Evolutionary conservation across 768 basidiomycete species (phyloP).

Genomic region (Amanita pallidorosea): DNA sequence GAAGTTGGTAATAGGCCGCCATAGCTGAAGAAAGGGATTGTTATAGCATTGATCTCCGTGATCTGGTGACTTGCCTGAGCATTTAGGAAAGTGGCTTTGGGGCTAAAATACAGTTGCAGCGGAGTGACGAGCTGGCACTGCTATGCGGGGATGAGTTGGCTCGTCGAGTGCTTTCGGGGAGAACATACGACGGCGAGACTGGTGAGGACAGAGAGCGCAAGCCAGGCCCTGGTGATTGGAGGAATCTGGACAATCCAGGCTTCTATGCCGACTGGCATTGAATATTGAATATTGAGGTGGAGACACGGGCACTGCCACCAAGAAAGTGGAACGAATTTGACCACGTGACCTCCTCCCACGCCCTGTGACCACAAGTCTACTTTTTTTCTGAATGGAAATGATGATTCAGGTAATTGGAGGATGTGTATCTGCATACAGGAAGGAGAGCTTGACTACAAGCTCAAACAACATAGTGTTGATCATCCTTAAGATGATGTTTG

Average conservation of each 20-base stretch:
- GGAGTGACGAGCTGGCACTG: conserved; percentile 91
- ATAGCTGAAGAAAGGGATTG: conserved; percentile 41
- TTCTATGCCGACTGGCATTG: conserved; percentile 81
- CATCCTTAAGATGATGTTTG: too few species aligned
- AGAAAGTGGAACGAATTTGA: too few species aligned
- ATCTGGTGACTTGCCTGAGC: conserved; percentile 41
- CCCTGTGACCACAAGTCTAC: too few species aligned
- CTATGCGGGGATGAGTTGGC: conserved; percentile 28
- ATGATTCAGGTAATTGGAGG: too few species aligned
- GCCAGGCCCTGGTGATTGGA: conserved; percentile 83
- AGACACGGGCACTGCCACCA: too few species aligned
- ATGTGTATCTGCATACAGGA: too few species aligned
- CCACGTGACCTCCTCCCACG: too few species aligned
- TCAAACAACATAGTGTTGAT: too few species aligned
- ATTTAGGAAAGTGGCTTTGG: conserved; percentile 74
- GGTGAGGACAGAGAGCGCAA: conserved; percentile 64
- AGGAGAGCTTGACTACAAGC: too few species aligned
- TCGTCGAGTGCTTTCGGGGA: background rate
- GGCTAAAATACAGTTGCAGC: conserved; percentile 88
- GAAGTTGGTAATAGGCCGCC: conserved; percentile 86
- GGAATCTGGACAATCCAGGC: conserved; percentile 89
- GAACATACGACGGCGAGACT: conserved; percentile 79
- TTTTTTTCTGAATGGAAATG: too few species aligned
- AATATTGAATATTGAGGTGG: too few species aligned
- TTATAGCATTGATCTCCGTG: background rate